These are phyloP conservation scores for Cyclotella cryptica DNA, from an alignment of 108 stramenopile species.

Conservation along the genomic window DNA sequence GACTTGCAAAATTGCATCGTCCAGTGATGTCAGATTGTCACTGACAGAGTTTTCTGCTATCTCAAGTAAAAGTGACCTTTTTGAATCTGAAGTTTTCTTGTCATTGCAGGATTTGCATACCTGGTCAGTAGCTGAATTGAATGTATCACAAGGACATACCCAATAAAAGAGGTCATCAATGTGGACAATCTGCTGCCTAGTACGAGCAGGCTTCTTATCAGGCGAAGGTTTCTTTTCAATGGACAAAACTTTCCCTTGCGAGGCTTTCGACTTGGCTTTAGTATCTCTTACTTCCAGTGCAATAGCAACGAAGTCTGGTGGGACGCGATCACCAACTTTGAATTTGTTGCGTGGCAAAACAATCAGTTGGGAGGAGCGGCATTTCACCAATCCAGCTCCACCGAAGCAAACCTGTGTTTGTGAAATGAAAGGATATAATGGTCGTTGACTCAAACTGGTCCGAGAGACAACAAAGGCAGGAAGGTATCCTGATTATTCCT, in stretches of 20 bases:
- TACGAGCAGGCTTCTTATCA: neutral
- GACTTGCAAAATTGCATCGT: constrained; percentile 29
- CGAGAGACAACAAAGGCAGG: too few species aligned
- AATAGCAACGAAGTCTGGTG: neutral
- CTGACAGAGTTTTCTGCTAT: constrained; percentile 24
- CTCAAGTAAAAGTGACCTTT: constrained; percentile 30
- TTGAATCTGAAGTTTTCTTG: constrained; percentile 14
- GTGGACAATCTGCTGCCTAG: neutral
- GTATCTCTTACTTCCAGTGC: neutral
- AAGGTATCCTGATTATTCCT: too few species aligned
- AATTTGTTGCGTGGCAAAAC: constrained; percentile 33
- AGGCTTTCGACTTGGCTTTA: neutral
- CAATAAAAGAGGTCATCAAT: constrained; percentile 46
- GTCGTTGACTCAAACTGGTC: too few species aligned
- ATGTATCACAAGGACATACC: constrained; percentile 32
- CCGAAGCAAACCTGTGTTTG: constrained; percentile 16
- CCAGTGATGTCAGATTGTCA: constrained; percentile 17
- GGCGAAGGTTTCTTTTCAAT: constrained; percentile 11
- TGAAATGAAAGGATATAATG: too few species aligned
- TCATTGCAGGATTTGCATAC: constrained; percentile 23
- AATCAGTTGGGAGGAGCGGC: constrained; percentile 27
- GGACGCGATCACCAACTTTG: constrained; percentile 9
- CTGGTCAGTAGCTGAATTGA: constrained; percentile 13
- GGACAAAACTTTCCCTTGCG: neutral
- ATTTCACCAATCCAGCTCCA: constrained; percentile 21